Evolutionary conservation across 148 eudicot species (phyloP).

Genomic region (Fagopyrum esculentum): DNA sequence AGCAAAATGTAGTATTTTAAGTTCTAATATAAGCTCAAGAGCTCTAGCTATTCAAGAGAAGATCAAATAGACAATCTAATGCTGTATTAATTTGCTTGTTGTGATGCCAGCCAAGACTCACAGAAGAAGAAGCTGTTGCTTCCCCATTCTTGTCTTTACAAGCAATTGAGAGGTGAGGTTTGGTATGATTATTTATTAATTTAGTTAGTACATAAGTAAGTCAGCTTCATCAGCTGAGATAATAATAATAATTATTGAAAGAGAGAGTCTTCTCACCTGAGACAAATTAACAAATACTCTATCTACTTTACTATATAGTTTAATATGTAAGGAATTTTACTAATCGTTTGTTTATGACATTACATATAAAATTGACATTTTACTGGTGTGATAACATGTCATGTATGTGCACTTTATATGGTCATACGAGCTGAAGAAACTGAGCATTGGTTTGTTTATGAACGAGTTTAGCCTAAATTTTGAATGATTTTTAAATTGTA

Average conservation of each 20-base stretch:
- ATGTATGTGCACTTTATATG: too few relatives aligned
- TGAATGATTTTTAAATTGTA: too few relatives aligned
- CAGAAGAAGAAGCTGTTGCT: conserved; percentile 3
- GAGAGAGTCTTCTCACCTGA: conserved; percentile 3
- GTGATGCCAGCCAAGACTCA: conserved; percentile 2
- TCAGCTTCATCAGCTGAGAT: neutral
- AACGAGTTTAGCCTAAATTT: too few relatives aligned
- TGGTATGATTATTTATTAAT: neutral
- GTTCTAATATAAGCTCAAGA: neutral
- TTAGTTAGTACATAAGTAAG: neutral
- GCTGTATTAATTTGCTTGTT: conserved; percentile 3
- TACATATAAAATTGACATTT: neutral
- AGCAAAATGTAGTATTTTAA: neutral
- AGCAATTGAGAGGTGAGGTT: neutral
- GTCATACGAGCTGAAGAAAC: too few relatives aligned
- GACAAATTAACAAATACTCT: conserved; percentile 4
- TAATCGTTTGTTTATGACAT: neutral
- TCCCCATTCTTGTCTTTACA: neutral
- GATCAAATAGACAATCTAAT: neutral
- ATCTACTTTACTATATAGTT: neutral
- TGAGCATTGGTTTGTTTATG: too few relatives aligned
- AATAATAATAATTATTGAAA: conserved; percentile 2
- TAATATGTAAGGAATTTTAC: neutral
- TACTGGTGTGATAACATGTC: neutral
- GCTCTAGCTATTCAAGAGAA: neutral